Evolutionary conservation across 2,329 filamentous ascomycete species (phyloP).

Genomic region (Epichloe typhina): DNA sequence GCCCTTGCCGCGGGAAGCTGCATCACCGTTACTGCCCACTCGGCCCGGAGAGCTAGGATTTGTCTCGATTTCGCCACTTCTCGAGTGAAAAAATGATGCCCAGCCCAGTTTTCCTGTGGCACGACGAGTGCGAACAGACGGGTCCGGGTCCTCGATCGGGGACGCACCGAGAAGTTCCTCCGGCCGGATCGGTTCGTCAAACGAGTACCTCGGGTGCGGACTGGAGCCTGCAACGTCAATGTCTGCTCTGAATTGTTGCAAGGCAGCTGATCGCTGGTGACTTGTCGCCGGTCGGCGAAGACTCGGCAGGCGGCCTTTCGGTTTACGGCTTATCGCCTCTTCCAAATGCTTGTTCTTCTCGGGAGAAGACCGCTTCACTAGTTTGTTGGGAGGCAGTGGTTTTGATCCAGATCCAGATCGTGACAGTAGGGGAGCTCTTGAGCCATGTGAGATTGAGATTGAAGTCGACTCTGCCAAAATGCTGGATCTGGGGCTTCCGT

Average conservation of each 20-base stretch:
- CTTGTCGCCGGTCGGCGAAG: conserved; percentile 66
- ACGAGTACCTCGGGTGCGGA: conserved; percentile 19
- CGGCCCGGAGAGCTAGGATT: conserved; percentile 11
- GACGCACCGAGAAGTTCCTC: conserved; percentile 17
- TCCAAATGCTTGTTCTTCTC: conserved; percentile 27
- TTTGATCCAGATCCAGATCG: conserved; percentile 22
- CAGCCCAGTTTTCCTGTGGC: conserved; percentile 19
- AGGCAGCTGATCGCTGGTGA: conserved; percentile 60
- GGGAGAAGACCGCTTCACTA: conserved; percentile 60
- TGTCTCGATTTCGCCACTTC: conserved; percentile 16
- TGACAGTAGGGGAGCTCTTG: conserved; percentile 49
- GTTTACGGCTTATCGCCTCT: conserved; percentile 30
- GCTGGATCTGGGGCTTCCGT: conserved; percentile 51
- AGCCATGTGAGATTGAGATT: conserved; percentile 51
- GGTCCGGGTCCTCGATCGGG: conserved; percentile 11
- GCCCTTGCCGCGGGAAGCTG: conserved; percentile 13
- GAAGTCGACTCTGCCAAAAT: conserved; percentile 53
- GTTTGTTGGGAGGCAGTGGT: conserved; percentile 54
- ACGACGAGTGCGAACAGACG: conserved; percentile 4
- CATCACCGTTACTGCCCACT: conserved; percentile 11
- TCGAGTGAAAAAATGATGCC: conserved; percentile 45
- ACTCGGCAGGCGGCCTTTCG: conserved; percentile 49
- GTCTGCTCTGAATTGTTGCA: conserved; percentile 39
- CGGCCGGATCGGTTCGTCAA: conserved; percentile 21
- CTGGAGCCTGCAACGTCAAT: conserved; percentile 13